These are phyloP conservation scores for Phaffomyces opuntiae DNA, from an alignment of 805 yeast genomes.

Conservation along the genomic window DNA sequence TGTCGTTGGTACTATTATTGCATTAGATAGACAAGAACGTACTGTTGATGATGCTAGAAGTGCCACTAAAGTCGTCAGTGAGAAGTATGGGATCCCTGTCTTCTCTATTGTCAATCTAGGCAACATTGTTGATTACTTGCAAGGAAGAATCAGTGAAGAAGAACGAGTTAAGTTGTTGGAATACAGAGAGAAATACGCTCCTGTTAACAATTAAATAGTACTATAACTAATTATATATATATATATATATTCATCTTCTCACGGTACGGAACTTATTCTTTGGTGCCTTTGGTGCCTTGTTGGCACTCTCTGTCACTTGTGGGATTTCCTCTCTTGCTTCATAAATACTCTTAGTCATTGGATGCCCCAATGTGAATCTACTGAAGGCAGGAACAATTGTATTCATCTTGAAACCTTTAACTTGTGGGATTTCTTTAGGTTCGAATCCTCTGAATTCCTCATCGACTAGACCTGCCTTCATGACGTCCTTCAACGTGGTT, in stretches of 20 bases:
- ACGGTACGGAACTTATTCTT: slow-evolving; percentile 56
- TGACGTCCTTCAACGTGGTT: slow-evolving; percentile 49
- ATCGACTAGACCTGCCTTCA: slow-evolving; percentile 60
- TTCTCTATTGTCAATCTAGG: slow-evolving; percentile 68
- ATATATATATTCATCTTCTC: slow-evolving; percentile 34
- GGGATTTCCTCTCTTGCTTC: slow-evolving; percentile 35
- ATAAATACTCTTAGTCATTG: slow-evolving; percentile 67
- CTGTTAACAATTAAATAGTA: slow-evolving; percentile 1
- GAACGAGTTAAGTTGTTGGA: slow-evolving; percentile 51
- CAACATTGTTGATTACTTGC: slow-evolving; percentile 64
- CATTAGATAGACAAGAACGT: slow-evolving; percentile 89
- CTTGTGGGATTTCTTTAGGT: slow-evolving; percentile 60
- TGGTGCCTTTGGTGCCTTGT: slow-evolving; percentile 33
- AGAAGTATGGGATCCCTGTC: slow-evolving; percentile 75
- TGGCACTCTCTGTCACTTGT: slow-evolving; percentile 26
- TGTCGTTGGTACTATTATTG: slow-evolving; percentile 81
- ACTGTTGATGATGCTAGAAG: slow-evolving; percentile 63
- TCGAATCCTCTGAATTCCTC: slow-evolving; percentile 50
- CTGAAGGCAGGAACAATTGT: slow-evolving; percentile 85
- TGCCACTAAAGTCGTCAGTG: slow-evolving; percentile 76
- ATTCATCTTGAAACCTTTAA: slow-evolving; percentile 84
- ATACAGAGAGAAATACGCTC: slow-evolving; percentile 39
- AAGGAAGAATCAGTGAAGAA: slow-evolving; percentile 47
- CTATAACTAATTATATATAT: neutral
- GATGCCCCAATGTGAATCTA: slow-evolving; percentile 73